Evolutionary conservation across 2,329 filamentous ascomycete genomes (phyloP).

Genomic region (Diaporthe amygdali): DNA sequence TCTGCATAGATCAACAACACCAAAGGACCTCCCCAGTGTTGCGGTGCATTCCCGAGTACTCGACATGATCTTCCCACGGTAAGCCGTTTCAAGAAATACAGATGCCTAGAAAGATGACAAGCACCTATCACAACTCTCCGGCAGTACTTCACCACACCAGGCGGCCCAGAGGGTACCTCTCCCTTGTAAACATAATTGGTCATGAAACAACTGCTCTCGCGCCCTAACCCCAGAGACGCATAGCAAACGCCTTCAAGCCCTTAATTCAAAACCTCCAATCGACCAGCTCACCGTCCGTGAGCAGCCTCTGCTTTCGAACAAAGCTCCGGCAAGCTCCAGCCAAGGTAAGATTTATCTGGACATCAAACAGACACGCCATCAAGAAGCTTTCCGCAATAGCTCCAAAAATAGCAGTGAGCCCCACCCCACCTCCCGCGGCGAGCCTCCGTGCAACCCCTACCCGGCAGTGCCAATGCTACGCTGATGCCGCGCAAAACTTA

Average conservation of each 20-base stretch:
- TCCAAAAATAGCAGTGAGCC: constrained; percentile 8
- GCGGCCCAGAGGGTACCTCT: background rate
- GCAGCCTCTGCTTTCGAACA: background rate
- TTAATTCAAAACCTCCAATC: background rate
- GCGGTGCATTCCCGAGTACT: background rate
- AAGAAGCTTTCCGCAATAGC: background rate
- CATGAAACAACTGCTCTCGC: background rate
- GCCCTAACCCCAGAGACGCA: background rate
- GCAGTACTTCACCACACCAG: background rate
- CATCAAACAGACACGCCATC: background rate
- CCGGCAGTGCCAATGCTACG: constrained; percentile 6
- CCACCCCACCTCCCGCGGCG: background rate
- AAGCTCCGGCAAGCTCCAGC: background rate
- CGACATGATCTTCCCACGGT: background rate
- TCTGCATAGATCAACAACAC: constrained; percentile 11
- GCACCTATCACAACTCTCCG: background rate
- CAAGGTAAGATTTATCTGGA: background rate
- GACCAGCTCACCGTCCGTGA: background rate
- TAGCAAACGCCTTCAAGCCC: background rate
- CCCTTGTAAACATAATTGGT: background rate
- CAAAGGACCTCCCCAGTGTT: background rate
- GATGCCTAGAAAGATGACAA: constrained; percentile 1
- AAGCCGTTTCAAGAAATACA: background rate
- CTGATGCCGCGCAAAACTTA: background rate
- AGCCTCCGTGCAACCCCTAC: background rate